These are phyloP conservation scores for Solanum dulcamara DNA, from an alignment of 257 asterid genomes.

Conservation along the genomic window DNA sequence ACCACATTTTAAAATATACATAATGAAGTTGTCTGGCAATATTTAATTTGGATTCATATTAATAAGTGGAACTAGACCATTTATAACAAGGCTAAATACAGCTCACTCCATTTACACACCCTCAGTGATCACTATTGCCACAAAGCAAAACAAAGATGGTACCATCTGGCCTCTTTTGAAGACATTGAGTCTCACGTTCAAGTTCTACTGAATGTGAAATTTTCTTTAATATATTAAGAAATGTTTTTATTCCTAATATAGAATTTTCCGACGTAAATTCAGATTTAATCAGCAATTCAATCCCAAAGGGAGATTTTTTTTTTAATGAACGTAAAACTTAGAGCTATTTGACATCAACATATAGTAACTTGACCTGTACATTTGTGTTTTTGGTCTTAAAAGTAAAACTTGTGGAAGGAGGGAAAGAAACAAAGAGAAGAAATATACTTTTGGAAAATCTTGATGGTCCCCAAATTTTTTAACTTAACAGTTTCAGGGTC, in stretches of 20 bases:
- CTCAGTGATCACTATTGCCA: neutral
- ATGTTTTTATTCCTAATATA: neutral
- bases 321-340: neutral
- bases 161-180: neutral
- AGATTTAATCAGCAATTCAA: neutral
- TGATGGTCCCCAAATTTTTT: neutral
- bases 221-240: neutral
- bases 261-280: accelerated
- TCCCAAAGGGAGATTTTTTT: neutral
- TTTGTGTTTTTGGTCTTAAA: neutral
- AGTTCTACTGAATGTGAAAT: neutral
- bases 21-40: neutral
- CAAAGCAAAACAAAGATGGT: neutral
- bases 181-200: neutral
- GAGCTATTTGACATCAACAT: neutral
- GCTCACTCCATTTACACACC: conserved; percentile 26
- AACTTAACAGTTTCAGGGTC: neutral
- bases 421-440: neutral
- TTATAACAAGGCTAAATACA: conserved; percentile 14
- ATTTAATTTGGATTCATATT: conserved; percentile 6
- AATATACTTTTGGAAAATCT: neutral
- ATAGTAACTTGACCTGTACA: neutral
- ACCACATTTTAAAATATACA: neutral
- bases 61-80: conserved; percentile 2
- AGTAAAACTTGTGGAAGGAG: neutral